Conservation (phyloP, 2,329 filamentous ascomycete species). For the Hypomyces perniciosus region DNA sequence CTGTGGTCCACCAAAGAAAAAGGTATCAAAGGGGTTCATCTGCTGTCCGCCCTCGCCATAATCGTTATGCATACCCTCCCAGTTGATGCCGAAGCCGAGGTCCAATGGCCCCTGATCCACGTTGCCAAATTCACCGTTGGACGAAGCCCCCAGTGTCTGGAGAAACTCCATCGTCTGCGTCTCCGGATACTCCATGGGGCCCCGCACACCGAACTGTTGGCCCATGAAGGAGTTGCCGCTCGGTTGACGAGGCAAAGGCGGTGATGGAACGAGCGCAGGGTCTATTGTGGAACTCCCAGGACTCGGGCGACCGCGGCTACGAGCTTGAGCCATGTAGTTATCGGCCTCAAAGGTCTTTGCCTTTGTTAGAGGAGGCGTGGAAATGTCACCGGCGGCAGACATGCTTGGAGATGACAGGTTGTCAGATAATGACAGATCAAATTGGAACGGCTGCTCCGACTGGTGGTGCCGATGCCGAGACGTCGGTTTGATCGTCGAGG, state of each 20-base stretch:
- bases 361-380: conserved; percentile 34
- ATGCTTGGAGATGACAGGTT: conserved; percentile 36
- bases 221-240: conserved; percentile 26
- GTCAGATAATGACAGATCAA: conserved; percentile 34
- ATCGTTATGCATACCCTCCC: conserved; percentile 58
- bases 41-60: conserved; percentile 54
- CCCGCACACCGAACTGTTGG: conserved; percentile 30
- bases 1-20: conserved; percentile 59
- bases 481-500: conserved; percentile 17
- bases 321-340: conserved; percentile 21
- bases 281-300: conserved; percentile 30
- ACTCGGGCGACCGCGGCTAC: conserved; percentile 25
- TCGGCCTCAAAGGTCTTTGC: conserved; percentile 30
- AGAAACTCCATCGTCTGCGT: conserved; percentile 50
- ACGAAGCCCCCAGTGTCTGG: conserved; percentile 35
- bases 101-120: conserved; percentile 49
- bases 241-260: conserved; percentile 32
- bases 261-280: conserved; percentile 40
- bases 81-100: conserved; percentile 61
- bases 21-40: conserved; percentile 65
- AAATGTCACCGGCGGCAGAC: conserved; percentile 32
- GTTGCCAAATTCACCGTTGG: conserved; percentile 27
- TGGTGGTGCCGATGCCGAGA: conserved; percentile 23
- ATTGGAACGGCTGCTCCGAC: conserved; percentile 26
- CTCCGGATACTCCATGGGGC: conserved; percentile 38